Evolutionary conservation across 2,329 filamentous ascomycete genomes (phyloP).

Genomic region (Fusarium sp.): DNA sequence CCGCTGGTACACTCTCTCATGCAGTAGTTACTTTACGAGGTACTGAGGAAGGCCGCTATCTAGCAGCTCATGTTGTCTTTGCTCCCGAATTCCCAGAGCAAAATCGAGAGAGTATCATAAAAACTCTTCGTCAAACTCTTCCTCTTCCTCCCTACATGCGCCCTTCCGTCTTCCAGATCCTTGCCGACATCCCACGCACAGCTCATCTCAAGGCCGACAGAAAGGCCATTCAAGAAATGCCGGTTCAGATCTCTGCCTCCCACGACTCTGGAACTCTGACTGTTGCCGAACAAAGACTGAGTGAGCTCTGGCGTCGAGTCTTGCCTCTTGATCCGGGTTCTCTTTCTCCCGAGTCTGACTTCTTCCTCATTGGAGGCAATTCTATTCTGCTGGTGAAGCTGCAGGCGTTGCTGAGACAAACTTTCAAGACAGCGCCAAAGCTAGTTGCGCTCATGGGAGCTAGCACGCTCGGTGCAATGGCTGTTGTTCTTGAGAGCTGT

Average conservation of each 20-base stretch:
- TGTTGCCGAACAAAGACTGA: neutral
- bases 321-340: neutral
- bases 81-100: neutral
- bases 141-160: neutral
- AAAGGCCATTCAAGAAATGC: neutral
- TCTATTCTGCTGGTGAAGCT: neutral
- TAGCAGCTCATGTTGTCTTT: neutral
- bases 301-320: neutral
- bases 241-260: neutral
- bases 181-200: neutral
- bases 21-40: neutral
- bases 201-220: neutral
- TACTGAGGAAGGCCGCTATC: neutral
- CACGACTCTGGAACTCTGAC: neutral
- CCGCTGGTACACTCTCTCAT: neutral
- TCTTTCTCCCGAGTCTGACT: neutral
- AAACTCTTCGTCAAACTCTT: fast-evolving
- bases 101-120: neutral
- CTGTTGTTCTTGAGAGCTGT: neutral
- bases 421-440: neutral
- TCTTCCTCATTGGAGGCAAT: conserved; percentile 4
- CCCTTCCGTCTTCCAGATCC: neutral
- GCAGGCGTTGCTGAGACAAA: neutral
- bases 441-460: neutral
- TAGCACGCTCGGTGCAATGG: neutral